Conservation (phyloP, 176 grass and related monocot genomes). For the Ensete ventricosum region DNA sequence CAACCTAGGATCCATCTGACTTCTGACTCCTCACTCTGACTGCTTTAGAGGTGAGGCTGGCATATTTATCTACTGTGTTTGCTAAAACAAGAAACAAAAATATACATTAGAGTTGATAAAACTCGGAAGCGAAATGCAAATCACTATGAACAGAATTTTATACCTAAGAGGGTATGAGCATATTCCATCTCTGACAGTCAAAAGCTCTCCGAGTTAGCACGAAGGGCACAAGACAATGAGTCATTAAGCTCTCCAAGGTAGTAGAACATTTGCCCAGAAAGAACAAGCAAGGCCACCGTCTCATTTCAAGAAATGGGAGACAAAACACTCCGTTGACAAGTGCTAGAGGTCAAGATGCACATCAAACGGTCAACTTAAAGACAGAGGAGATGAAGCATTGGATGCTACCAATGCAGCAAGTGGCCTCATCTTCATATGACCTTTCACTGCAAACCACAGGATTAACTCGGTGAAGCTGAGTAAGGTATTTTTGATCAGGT, state of each 20-base stretch:
- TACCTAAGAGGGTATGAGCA: slow-evolving; percentile 83
- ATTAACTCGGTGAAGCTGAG: not conserved
- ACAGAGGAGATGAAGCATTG: slow-evolving; percentile 31
- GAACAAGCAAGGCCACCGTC: not conserved
- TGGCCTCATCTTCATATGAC: slow-evolving; percentile 92
- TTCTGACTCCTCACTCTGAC: slow-evolving; percentile 58
- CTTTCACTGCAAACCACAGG: slow-evolving; percentile 53
- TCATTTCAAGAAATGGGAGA: slow-evolving; percentile 6
- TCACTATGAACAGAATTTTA: slow-evolving; percentile 17
- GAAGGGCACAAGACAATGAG: slow-evolving; percentile 76
- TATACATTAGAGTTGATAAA: slow-evolving; percentile 9
- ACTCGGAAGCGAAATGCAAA: slow-evolving; percentile 4
- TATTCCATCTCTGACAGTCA: slow-evolving; percentile 95
- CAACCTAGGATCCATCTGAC: slow-evolving; percentile 74
- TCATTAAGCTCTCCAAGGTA: slow-evolving; percentile 86
- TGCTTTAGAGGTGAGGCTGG: slow-evolving; percentile 53
- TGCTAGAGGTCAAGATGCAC: slow-evolving; percentile 13
- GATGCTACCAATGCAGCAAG: slow-evolving; percentile 94
- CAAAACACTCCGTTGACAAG: not conserved
- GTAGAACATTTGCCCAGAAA: slow-evolving; percentile 71
- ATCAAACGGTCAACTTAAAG: not conserved
- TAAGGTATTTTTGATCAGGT: too few relatives aligned
- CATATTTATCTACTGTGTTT: slow-evolving; percentile 90
- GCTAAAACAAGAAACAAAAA: slow-evolving; percentile 35
- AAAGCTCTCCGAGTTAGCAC: slow-evolving; percentile 35